phyloP scores from a whole-genome alignment of 257 asterid species.

The Solanum neorickii region DNA sequence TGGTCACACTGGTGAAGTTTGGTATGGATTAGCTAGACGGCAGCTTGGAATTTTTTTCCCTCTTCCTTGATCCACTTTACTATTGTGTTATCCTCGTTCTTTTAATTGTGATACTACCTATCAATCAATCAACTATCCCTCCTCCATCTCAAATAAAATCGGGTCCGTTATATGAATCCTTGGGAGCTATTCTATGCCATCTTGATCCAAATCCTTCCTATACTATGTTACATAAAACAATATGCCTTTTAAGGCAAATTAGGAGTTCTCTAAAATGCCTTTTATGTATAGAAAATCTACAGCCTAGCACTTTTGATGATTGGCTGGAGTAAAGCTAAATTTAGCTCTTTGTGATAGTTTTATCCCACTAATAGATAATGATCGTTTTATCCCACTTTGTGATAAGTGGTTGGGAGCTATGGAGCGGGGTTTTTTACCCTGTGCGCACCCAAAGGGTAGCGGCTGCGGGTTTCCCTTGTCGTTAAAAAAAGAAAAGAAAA shows the following conservation, averaged over 20 bases:
- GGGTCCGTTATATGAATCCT: neutral
- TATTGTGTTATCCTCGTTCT: neutral
- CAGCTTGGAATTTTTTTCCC: neutral
- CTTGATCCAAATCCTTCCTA: neutral
- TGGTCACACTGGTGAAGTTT: conserved; percentile 93
- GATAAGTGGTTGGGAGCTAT: too few species aligned
- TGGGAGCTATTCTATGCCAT: neutral
- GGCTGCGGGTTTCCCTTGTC: too few species aligned
- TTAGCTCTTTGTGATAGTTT: neutral
- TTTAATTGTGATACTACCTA: neutral
- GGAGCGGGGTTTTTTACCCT: too few species aligned
- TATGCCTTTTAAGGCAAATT: neutral
- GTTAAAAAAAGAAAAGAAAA: too few species aligned
- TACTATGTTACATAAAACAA: neutral
- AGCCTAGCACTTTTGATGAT: neutral
- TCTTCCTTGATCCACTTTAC: neutral
- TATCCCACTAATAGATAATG: neutral
- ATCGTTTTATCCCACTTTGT: neutral
- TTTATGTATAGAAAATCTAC: neutral
- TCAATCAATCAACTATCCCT: neutral
- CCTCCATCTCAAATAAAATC: neutral
- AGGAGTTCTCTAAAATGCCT: neutral
- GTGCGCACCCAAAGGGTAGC: too few species aligned
- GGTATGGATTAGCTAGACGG: conserved; percentile 32
- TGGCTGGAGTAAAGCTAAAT: neutral